These are phyloP conservation scores for Russula sp. DNA, from an alignment of 768 basidiomycete species.

Conservation along the genomic window DNA sequence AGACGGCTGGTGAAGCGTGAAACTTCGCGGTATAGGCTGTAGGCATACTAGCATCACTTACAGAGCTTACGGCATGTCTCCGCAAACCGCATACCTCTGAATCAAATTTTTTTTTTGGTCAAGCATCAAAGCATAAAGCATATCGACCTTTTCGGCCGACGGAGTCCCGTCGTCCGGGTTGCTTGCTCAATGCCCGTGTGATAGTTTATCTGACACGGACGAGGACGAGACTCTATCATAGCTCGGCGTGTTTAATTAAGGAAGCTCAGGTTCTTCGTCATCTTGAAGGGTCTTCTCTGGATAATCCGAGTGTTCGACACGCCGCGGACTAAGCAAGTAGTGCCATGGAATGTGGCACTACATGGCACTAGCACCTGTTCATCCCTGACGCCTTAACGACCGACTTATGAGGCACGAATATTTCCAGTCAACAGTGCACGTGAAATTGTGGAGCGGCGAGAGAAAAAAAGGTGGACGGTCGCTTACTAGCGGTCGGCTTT, in stretches of 20 bases:
- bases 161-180: background rate
- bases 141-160: background rate
- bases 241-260: background rate
- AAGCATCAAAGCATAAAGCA: background rate
- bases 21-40: background rate
- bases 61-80: background rate
- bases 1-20: background rate
- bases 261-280: background rate
- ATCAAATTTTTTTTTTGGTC: background rate
- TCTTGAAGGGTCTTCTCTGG: background rate
- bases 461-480: background rate
- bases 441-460: background rate
- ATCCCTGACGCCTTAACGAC: constrained; percentile 3
- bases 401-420: background rate
- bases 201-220: background rate
- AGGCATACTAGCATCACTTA: background rate
- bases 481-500: background rate
- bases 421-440: background rate
- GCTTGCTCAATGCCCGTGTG: background rate
- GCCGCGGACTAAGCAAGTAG: background rate
- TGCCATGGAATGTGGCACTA: background rate
- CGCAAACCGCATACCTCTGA: background rate
- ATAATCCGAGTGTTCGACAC: background rate
- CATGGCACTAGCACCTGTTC: constrained; percentile 1
- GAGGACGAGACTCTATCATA: background rate